These are phyloP conservation scores for Aspergillus heteromorphus DNA, from an alignment of 495 filamentous ascomycete species.

Conservation along the genomic window DNA sequence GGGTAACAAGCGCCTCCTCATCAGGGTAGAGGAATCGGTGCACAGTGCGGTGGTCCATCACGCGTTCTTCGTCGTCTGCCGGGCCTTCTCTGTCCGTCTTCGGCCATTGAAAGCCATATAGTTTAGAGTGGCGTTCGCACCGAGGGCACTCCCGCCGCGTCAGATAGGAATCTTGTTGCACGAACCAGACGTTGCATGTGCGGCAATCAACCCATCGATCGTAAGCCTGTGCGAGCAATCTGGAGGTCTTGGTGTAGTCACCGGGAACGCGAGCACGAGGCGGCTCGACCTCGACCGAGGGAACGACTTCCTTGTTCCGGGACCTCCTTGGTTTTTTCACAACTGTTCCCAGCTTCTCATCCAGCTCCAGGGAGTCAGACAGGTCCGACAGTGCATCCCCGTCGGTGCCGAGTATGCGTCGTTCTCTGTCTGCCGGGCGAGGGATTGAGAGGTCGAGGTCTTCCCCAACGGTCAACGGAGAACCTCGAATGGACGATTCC, in stretches of 20 bases:
- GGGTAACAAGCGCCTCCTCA: constrained; percentile 56
- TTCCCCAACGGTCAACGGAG: neutral
- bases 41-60: constrained; percentile 67
- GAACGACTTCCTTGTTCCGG: constrained; percentile 26
- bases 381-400: constrained; percentile 13
- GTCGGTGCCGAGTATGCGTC: constrained; percentile 4
- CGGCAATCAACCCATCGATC: constrained; percentile 83
- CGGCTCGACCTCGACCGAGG: constrained; percentile 40
- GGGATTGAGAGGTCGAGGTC: constrained; percentile 7
- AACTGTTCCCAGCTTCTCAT: constrained; percentile 18
- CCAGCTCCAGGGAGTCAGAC: constrained; percentile 21
- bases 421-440: constrained; percentile 10
- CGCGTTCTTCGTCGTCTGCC: constrained; percentile 66
- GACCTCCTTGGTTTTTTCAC: constrained; percentile 16
- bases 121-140: constrained; percentile 90
- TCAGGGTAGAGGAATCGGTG: constrained; percentile 64
- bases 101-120: constrained; percentile 94
- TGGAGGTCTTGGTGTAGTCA: constrained; percentile 70
- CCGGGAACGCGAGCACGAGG: constrained; percentile 54
- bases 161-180: constrained; percentile 80
- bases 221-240: constrained; percentile 65
- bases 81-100: constrained; percentile 78
- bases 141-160: constrained; percentile 80
- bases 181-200: constrained; percentile 72
- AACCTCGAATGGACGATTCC: constrained; percentile 5